These are phyloP conservation scores for Candida manassasensis DNA, from an alignment of 805 yeast species.

Conservation along the genomic window DNA sequence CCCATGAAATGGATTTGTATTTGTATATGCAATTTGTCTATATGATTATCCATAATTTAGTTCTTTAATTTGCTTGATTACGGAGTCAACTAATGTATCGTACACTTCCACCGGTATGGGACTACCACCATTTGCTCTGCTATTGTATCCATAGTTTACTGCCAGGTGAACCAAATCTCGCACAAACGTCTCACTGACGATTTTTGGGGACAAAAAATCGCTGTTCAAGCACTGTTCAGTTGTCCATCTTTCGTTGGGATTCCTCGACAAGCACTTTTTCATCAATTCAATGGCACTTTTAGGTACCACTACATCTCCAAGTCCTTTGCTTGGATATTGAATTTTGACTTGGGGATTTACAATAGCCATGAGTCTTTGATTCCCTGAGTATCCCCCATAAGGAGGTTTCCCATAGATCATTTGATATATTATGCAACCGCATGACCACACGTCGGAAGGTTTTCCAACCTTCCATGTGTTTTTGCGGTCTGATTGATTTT, in stretches of 20 bases:
- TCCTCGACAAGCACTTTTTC: slow-evolving; percentile 64
- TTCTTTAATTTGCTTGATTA: slow-evolving; percentile 34
- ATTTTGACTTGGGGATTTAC: slow-evolving; percentile 79
- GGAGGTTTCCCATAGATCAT: slow-evolving; percentile 95
- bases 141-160: slow-evolving; percentile 60
- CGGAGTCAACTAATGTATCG: slow-evolving; percentile 37
- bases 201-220: slow-evolving; percentile 69
- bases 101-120: slow-evolving; percentile 39
- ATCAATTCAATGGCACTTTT: slow-evolving; percentile 65
- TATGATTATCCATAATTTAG: slow-evolving; percentile 26
- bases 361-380: slow-evolving; percentile 75
- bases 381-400: slow-evolving; percentile 71
- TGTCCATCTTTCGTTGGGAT: slow-evolving; percentile 64
- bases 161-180: slow-evolving; percentile 73
- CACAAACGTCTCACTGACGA: slow-evolving; percentile 62
- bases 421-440: slow-evolving; percentile 93
- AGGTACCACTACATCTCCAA: slow-evolving; percentile 63
- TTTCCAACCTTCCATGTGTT: slow-evolving; percentile 75
- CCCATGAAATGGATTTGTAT: not conserved
- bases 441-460: slow-evolving; percentile 97
- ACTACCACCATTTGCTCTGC: slow-evolving; percentile 33
- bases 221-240: slow-evolving; percentile 56
- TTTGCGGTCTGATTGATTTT: slow-evolving; percentile 11
- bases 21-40: slow-evolving; percentile 1
- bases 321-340: slow-evolving; percentile 56